Evolutionary conservation across 257 asterid species (phyloP).

Genomic region (Capsicum pubescens): DNA sequence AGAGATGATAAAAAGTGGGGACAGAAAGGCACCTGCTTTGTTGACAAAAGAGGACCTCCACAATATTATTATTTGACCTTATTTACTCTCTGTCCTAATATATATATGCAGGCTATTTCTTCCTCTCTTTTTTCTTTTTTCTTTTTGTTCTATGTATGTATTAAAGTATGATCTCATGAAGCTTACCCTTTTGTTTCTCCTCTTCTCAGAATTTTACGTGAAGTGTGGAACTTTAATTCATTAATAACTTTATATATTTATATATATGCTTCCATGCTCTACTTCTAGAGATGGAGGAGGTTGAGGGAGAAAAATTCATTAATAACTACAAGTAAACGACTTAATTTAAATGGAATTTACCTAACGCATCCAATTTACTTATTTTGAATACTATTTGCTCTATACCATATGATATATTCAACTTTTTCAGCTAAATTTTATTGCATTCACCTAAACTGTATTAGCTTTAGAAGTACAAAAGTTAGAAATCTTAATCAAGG

Average conservation of each 20-base stretch:
- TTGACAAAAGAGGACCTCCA: slow-evolving; percentile 46
- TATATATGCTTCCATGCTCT: no score
- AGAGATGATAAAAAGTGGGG: slow-evolving; percentile 37
- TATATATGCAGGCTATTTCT: neutral
- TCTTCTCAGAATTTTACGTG: neutral
- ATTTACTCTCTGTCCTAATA: neutral
- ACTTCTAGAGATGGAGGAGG: no score
- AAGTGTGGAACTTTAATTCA: neutral
- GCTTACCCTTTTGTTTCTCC: neutral
- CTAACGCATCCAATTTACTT: neutral
- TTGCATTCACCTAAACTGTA: neutral
- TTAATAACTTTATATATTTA: neutral
- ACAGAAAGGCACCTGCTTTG: slow-evolving; percentile 53
- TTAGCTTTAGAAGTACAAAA: neutral
- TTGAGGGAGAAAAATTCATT: neutral
- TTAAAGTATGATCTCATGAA: neutral
- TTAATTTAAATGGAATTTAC: neutral
- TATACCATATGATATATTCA: neutral
- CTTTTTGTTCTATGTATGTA: neutral
- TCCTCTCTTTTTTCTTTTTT: neutral
- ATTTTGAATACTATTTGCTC: neutral
- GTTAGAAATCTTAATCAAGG: neutral
- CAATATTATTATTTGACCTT: neutral
- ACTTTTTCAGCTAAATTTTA: slow-evolving; percentile 15
- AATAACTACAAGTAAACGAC: neutral